These are phyloP conservation scores for Diatrype stigma DNA, from an alignment of 2,329 filamentous ascomycete genomes.

Conservation along the genomic window DNA sequence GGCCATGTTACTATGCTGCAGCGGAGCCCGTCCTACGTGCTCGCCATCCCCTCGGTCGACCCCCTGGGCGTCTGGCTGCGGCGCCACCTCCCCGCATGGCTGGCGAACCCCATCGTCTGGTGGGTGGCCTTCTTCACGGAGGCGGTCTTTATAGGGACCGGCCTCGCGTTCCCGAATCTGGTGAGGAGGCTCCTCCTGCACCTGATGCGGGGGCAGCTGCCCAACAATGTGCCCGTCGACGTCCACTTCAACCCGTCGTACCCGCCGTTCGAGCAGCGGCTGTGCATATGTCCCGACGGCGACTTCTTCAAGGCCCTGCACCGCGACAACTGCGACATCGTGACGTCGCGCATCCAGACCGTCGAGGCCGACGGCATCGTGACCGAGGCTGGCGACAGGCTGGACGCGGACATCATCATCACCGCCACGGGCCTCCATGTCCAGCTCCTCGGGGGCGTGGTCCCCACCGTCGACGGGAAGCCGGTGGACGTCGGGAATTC, in stretches of 20 bases:
- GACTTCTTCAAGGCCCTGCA: conserved; percentile 41
- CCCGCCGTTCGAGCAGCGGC: conserved; percentile 61
- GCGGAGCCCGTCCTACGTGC: conserved; percentile 68
- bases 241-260: conserved; percentile 52
- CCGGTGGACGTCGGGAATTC: conserved; percentile 35
- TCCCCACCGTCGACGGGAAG: conserved; percentile 45
- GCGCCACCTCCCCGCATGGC: conserved; percentile 35
- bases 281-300: conserved; percentile 52
- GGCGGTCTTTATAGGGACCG: conserved; percentile 38
- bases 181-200: conserved; percentile 40
- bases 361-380: conserved; percentile 39
- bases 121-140: conserved; percentile 37
- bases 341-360: conserved; percentile 41
- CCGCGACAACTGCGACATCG: conserved; percentile 36
- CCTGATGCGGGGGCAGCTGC: conserved; percentile 42
- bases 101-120: conserved; percentile 41
- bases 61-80: conserved; percentile 32
- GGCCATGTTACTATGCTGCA: conserved; percentile 73
- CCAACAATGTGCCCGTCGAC: conserved; percentile 40
- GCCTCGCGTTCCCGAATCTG: conserved; percentile 42
- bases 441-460: conserved; percentile 48
- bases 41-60: conserved; percentile 47
- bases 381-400: conserved; percentile 35
- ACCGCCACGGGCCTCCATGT: conserved; percentile 61
- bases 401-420: conserved; percentile 58